Base-by-base conservation (phyloP, 1,284 basidiomycete genomes). In the Boletus sp. region DNA sequence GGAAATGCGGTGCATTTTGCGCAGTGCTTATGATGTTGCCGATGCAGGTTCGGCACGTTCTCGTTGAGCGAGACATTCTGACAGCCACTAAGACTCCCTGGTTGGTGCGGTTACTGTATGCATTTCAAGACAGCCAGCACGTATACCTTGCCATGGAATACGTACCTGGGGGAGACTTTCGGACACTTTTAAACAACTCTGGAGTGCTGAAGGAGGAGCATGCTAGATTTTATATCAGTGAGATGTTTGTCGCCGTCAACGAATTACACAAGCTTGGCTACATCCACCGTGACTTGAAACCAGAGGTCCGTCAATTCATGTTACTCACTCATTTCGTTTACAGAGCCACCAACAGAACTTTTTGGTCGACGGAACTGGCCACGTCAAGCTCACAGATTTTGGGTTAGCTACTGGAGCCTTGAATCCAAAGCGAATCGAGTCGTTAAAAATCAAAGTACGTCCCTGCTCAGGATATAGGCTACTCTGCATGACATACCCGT, bases 111-210 rank as follows among this genome's bases (percentile, higher is more conserved):
- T 81, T 98, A 13, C 79, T 98, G 6, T 98, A 98, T 73, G 95
- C 95, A 1, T 98, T 98, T 78, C 95, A 98, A 76, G 95, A 98
- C 73, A 80, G 86, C 0, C 82, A 91, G 62, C 83, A 90, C 69
- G 94, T 98, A 31, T 98, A 96, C 73, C 90, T 98, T 53, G 95
- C 95, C 1, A 98, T 98, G 95, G 97, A 99, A 81, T 98, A 97
- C 73, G 95, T 98, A 17, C 95, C 95, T 2, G 95, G 95, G 40
- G 95, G 95, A 55, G 95, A 98, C 74, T 97, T 98, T 80, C 85
- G 96, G 13, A 98, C 95, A 0, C 83, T 98, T 38, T 83, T 98
- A 53, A 98, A 97, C 79, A 98, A 97, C 74, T 95, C 95, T 0
- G 96, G 95, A 37, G 94, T 97, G 2, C 82, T 99, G 59, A 97